Evolutionary conservation across 192 early-diverging fungal genomes (phyloP).

Genomic region (Paraglomus brasilianum): DNA sequence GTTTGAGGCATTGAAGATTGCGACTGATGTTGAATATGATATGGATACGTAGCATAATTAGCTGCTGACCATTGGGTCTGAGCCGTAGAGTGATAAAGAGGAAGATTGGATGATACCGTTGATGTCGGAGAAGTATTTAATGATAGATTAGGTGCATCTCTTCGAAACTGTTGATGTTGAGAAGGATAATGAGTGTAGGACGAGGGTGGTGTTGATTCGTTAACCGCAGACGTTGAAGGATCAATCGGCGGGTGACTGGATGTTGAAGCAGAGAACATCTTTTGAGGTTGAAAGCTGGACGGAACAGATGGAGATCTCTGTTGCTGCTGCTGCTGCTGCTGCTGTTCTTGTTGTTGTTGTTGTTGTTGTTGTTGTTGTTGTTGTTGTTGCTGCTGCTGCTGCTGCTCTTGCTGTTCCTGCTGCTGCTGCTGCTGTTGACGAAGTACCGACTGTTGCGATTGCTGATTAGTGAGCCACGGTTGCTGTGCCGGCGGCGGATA

Average conservation of each 20-base stretch:
- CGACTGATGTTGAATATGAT: slow-evolving; percentile 12
- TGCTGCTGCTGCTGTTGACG: too few relatives aligned
- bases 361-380: slow-evolving; percentile 13
- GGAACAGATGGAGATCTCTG: too few relatives aligned
- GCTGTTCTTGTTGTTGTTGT: not conserved
- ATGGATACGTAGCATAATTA: not conserved
- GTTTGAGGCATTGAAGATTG: not conserved
- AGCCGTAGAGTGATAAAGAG: not conserved
- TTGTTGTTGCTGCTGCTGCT: not conserved
- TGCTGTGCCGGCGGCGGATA: not conserved
- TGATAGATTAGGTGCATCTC: not conserved
- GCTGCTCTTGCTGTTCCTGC: too few relatives aligned
- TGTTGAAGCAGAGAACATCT: not conserved
- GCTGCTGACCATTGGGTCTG: not conserved
- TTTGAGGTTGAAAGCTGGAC: not conserved
- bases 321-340: too few relatives aligned
- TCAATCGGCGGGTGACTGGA: not conserved
- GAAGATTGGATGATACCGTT: not conserved
- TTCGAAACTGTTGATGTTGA: not conserved
- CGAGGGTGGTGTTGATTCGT: not conserved
- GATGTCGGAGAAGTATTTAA: slow-evolving; percentile 1
- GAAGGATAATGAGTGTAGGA: not conserved
- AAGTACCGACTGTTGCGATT: too few relatives aligned
- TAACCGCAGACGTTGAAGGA: not conserved
- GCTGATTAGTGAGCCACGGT: not conserved